phyloP scores from a whole-genome alignment of 148 eudicot species.

The Rhododendron henanense region DNA sequence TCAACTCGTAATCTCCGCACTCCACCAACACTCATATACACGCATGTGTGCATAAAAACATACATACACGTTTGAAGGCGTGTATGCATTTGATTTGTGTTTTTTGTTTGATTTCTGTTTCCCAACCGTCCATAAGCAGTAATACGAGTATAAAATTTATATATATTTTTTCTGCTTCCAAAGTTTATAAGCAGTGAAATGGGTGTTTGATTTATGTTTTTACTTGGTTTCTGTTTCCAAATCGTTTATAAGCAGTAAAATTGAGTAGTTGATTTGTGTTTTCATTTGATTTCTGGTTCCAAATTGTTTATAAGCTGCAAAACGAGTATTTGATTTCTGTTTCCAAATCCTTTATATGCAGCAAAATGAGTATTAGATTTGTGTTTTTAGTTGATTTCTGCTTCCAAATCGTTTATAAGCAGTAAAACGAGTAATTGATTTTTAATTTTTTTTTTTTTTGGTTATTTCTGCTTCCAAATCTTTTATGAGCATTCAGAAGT shows the following conservation, averaged over 20 bases:
- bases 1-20: constrained; percentile 28
- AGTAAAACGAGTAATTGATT: neutral
- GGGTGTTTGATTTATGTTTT: no score
- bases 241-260: neutral
- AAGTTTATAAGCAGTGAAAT: neutral
- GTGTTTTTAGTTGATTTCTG: neutral
- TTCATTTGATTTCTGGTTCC: neutral
- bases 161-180: neutral
- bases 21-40: neutral
- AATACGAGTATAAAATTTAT: neutral
- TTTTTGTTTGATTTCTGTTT: neutral
- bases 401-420: neutral
- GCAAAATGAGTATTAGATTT: neutral
- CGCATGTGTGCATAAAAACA: neutral
- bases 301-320: no score
- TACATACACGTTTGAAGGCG: neutral
- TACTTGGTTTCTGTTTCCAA: no score
- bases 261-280: neutral
- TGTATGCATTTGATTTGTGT: neutral
- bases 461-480: neutral
- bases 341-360: neutral
- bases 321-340: neutral
- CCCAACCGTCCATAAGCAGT: neutral
- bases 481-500: neutral
- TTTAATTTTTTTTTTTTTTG: no score